phyloP scores from a whole-genome alignment of 1,284 basidiomycete species.

The Irpex sp. region DNA sequence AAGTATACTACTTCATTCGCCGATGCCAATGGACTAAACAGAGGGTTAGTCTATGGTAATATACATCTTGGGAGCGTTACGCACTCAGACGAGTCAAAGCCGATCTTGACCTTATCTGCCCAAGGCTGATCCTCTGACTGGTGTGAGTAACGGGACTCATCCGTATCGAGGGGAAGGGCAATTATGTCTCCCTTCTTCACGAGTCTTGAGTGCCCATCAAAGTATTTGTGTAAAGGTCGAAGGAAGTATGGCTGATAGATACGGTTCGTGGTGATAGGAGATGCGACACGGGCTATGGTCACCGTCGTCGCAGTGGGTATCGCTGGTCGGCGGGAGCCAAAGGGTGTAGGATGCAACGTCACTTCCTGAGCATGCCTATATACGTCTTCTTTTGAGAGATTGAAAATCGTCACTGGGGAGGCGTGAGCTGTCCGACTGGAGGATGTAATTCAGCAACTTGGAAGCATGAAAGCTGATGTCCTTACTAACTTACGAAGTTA shows the following conservation, averaged over 20 bases:
- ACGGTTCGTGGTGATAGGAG: constrained; percentile 74
- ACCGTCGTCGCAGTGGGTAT: constrained; percentile 74
- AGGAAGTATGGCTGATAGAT: constrained; percentile 73
- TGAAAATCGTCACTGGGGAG: constrained; percentile 61
- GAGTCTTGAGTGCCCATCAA: constrained; percentile 56
- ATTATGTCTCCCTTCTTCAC: constrained; percentile 84
- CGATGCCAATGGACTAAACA: background rate
- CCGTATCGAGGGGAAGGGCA: constrained; percentile 64
- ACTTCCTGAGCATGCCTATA: constrained; percentile 20
- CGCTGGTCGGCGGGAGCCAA: constrained; percentile 50
- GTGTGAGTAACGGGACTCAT: constrained; percentile 30
- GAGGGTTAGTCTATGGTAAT: constrained; percentile 2
- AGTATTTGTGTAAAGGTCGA: constrained; percentile 65
- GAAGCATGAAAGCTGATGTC: background rate
- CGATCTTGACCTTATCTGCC: background rate
- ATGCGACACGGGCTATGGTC: constrained; percentile 82
- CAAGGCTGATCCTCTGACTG: background rate
- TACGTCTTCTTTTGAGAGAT: constrained; percentile 34
- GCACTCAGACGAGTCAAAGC: constrained; percentile 2
- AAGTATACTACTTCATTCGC: constrained; percentile 64
- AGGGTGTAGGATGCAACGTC: constrained; percentile 46
- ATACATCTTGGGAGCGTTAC: constrained; percentile 6
- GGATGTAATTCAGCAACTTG: background rate
- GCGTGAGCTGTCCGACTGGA: constrained; percentile 24
- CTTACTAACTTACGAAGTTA: constrained; percentile 10